Evolutionary conservation across 768 basidiomycete species (phyloP), one percentile per base, ranked within the genome.

Genomic region (Cubamyces sp.): DNA sequence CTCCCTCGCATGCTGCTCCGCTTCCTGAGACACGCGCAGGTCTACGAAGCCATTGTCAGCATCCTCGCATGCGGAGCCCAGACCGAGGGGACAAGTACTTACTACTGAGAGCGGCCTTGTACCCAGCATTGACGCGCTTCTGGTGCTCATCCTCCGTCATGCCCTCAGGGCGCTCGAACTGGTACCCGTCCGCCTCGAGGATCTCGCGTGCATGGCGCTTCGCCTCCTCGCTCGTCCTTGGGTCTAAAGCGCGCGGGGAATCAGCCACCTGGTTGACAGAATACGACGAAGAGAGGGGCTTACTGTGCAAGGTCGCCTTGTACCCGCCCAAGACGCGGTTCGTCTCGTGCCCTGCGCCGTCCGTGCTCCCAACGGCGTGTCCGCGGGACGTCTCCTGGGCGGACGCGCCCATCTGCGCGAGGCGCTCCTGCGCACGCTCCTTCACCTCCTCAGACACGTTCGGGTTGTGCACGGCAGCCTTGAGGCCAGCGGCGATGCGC

Each of bases 391-490:
- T 47, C 16, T 43, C 45, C 26, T 54, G 55, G 14, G 69, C 70
- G 6, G 60, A 55, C 12, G 61, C 65, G 21, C 72, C 74, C 75
- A 82, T 74, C 18, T 74, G 63, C 45, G 80, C 74, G n/a, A 88
- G 77, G 12, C 76, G 75, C 47, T 81, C 72, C 11, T 66, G 66
- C 7, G 85, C 87, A 18, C 77, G 75, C 46, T 75, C 71, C 68
- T 85, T 85, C 0, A 85, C 86, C 61, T 81, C 81, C 0, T 77
- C 75, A 4, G 84, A 85, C 46, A 86, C 82, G 54, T 82, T 77
- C 12, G 84, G 85, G 68, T 87, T 87, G 68, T 79, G 75, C 5
- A 86, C 75, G 11, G 84, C 76, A n/a, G 85, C 84, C 68, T 85
- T 86, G 55, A 84, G 73, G 34, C 86, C 86, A 1, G 81, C 83